Conservation (phyloP, 345 rosid species). For the Murraya paniculata region DNA sequence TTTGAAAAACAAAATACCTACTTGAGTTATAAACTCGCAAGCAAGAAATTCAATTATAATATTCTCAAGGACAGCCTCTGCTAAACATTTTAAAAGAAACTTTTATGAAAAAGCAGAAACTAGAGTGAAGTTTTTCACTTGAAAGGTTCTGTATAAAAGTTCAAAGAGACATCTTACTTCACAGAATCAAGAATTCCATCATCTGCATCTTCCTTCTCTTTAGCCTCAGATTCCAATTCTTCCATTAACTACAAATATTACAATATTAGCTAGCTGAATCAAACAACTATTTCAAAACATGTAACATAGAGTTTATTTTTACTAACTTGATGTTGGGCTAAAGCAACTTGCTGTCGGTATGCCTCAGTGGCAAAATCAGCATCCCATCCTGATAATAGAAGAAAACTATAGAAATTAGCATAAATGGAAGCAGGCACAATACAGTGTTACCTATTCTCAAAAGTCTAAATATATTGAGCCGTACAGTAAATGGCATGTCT, state of each 20-base stretch:
- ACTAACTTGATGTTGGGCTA: constrained; percentile 92
- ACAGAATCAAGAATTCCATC: constrained; percentile 38
- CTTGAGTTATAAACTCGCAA: neutral
- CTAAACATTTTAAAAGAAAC: neutral
- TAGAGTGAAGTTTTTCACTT: constrained; percentile 9
- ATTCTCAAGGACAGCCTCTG: neutral
- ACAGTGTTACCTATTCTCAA: neutral
- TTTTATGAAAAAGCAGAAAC: neutral
- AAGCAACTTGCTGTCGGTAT: constrained; percentile 91
- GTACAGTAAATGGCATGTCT: neutral
- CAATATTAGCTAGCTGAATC: constrained; percentile 8
- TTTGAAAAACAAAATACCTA: neutral
- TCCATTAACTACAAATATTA: constrained; percentile 72
- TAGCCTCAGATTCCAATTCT: constrained; percentile 91
- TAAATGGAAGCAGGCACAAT: neutral
- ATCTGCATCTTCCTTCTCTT: constrained; percentile 68
- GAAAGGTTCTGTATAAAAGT: constrained; percentile 16
- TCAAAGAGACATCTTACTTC: constrained; percentile 55
- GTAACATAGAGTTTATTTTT: constrained; percentile 9
- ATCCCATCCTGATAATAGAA: constrained; percentile 77
- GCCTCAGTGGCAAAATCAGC: constrained; percentile 99
- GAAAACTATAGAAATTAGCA: constrained; percentile 2
- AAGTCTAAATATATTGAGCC: neutral
- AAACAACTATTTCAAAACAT: neutral
- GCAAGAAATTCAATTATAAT: neutral